Percentiles rank a stretch among this genome's conserved stretches.
These are phyloP conservation scores for Vinca minor DNA, from an alignment of 257 asterid genomes.

Conservation along the genomic window DNA sequence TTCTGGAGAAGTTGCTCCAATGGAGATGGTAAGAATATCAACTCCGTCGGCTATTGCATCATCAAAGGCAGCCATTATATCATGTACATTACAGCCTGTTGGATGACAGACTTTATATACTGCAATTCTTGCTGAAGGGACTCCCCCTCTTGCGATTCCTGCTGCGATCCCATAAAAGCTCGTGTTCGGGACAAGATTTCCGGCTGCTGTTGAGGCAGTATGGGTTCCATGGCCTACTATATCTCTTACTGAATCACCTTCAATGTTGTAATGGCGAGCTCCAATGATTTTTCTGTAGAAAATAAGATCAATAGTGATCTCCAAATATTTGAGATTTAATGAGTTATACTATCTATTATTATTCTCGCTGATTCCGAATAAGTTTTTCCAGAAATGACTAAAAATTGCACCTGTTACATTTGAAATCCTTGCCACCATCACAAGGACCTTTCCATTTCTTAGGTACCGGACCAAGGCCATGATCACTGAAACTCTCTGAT, in stretches of 20 bases:
- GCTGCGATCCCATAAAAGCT: conserved; percentile 26
- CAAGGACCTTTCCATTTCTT: conserved; percentile 43
- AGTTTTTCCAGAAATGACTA: neutral
- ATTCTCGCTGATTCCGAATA: no score
- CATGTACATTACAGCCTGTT: neutral
- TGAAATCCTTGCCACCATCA: conserved; percentile 32
- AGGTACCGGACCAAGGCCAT: conserved; percentile 32
- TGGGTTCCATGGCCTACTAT: conserved; percentile 30
- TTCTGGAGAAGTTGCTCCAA: neutral
- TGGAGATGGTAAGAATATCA: conserved; percentile 29
- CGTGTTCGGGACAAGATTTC: conserved; percentile 18
- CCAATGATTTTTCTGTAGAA: conserved; percentile 36
- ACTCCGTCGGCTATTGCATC: conserved; percentile 51
- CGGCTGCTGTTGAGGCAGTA: conserved; percentile 44
- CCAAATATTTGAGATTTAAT: no score
- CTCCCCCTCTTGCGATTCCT: conserved; percentile 40
- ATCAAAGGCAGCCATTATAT: conserved; percentile 33
- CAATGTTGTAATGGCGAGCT: conserved; percentile 21
- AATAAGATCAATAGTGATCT: neutral
- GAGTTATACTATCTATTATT: no score
- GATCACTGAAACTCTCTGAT: conserved; percentile 28
- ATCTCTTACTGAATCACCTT: conserved; percentile 21
- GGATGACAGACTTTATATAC: conserved; percentile 18
- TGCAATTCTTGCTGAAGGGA: conserved; percentile 34
- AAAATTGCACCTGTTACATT: conserved; percentile 34